phyloP scores from a whole-genome alignment of 2,329 filamentous ascomycete genomes.

The Teratosphaeria viscida region DNA sequence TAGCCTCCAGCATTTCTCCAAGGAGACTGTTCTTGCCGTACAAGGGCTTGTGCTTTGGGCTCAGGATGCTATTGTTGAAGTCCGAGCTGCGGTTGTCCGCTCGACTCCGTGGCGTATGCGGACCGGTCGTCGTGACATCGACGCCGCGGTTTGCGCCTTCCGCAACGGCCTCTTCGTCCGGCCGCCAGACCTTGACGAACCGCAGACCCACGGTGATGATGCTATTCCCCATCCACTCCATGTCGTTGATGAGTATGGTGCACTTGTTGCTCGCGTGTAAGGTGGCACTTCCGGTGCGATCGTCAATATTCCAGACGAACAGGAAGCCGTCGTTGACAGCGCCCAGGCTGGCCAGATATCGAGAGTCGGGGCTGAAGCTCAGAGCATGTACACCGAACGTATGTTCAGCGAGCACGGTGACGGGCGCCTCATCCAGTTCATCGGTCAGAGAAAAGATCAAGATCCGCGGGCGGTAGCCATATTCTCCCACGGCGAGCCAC shows the following conservation, averaged over 20 bases:
- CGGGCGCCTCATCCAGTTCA: slow-evolving; percentile 68
- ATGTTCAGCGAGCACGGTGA: slow-evolving; percentile 82
- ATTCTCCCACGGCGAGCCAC: slow-evolving; percentile 86
- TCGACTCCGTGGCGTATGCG: slow-evolving; percentile 20
- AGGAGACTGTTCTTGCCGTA: slow-evolving; percentile 81
- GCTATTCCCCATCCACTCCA: slow-evolving; percentile 79
- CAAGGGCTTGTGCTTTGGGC: slow-evolving; percentile 55
- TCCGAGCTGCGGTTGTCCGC: slow-evolving; percentile 21
- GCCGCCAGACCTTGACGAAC: slow-evolving; percentile 87
- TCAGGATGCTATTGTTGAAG: slow-evolving; percentile 25
- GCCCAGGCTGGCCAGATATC: slow-evolving; percentile 79
- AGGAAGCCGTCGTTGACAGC: slow-evolving; percentile 87
- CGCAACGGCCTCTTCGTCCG: slow-evolving; percentile 49
- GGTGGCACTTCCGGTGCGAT: slow-evolving; percentile 68
- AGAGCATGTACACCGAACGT: slow-evolving; percentile 79
- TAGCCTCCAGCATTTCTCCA: slow-evolving; percentile 69
- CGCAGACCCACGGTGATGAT: slow-evolving; percentile 81
- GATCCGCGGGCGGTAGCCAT: slow-evolving; percentile 84
- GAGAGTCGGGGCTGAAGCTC: slow-evolving; percentile 79
- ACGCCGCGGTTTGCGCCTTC: slow-evolving; percentile 6
- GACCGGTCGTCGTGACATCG: slow-evolving; percentile 7
- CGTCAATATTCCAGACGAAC: slow-evolving; percentile 79
- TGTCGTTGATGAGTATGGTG: slow-evolving; percentile 72
- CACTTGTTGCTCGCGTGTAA: slow-evolving; percentile 85
- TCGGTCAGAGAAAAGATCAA: slow-evolving; percentile 73